Conservation (phyloP, 1,284 basidiomycete genomes). For the Sutorius eximius region DNA sequence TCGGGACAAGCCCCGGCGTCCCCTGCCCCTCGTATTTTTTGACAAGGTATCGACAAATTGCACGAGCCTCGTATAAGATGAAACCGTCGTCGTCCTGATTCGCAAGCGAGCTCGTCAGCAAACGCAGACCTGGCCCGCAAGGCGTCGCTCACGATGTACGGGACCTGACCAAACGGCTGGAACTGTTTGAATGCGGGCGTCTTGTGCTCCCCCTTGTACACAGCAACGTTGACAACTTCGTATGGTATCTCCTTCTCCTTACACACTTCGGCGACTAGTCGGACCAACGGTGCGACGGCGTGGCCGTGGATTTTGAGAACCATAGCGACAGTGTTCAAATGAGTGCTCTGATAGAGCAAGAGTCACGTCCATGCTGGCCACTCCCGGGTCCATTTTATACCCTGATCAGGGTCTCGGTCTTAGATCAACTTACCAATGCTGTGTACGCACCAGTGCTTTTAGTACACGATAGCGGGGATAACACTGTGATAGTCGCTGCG, state of each 20-base stretch:
- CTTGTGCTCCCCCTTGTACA: constrained; percentile 41
- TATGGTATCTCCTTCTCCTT: constrained; percentile 40
- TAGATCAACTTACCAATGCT: constrained; percentile 3
- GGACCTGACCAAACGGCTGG: constrained; percentile 54
- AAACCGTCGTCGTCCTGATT: constrained; percentile 43
- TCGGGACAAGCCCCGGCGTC: constrained; percentile 32
- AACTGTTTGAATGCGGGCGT: constrained; percentile 36
- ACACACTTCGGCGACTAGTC: constrained; percentile 25
- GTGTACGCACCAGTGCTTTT: not conserved
- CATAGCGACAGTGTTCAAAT: constrained; percentile 9
- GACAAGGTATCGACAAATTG: constrained; percentile 49
- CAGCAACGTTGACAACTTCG: constrained; percentile 40
- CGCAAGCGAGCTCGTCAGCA: not conserved
- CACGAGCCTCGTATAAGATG: constrained; percentile 48
- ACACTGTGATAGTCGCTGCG: not conserved
- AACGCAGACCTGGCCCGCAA: not conserved
- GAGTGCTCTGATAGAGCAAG: not conserved
- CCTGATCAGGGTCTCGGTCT: not conserved
- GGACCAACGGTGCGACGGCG: constrained; percentile 24
- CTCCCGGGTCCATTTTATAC: constrained; percentile 9
- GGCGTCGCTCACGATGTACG: constrained; percentile 40
- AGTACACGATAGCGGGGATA: not conserved
- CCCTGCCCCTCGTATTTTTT: constrained; percentile 42
- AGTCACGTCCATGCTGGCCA: not conserved
- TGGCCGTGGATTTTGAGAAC: constrained; percentile 27